Conservation (phyloP, 1,284 basidiomycete species). For the Polyporus tsugae region DNA sequence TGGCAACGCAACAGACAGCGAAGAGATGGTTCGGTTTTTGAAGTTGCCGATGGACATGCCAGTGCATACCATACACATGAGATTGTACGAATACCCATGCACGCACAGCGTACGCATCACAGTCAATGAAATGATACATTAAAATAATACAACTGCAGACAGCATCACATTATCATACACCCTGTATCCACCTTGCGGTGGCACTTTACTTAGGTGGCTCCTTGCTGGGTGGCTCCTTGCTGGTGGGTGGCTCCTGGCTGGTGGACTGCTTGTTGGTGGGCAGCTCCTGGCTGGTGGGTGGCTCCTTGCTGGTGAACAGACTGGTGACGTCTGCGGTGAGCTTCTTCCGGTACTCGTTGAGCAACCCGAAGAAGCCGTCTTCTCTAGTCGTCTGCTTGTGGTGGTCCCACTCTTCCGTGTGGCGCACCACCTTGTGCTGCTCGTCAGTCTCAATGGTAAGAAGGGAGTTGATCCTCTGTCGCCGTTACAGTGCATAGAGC, state of each 20-base stretch:
- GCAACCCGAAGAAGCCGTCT: slow-evolving; percentile 56
- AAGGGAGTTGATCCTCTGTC: slow-evolving; percentile 54
- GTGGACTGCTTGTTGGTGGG: neutral
- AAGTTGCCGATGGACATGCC: neutral
- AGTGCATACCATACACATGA: slow-evolving; percentile 3
- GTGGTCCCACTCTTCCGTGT: slow-evolving; percentile 60
- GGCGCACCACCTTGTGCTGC: slow-evolving; percentile 47
- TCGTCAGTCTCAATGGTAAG: slow-evolving; percentile 54
- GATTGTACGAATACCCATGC: slow-evolving; percentile 4
- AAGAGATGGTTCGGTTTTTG: slow-evolving; percentile 70
- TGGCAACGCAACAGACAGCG: slow-evolving; percentile 66
- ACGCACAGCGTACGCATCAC: slow-evolving; percentile 2
- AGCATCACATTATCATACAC: neutral
- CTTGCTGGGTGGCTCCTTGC: neutral
- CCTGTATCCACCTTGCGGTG: neutral
- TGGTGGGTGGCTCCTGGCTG: neutral
- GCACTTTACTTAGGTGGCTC: slow-evolving; percentile 24
- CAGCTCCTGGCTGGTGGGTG: slow-evolving; percentile 12
- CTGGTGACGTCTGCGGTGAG: slow-evolving; percentile 50
- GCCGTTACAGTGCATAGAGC: neutral
- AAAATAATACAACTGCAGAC: slow-evolving; percentile 1
- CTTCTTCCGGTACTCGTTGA: slow-evolving; percentile 58
- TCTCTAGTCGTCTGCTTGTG: slow-evolving; percentile 49
- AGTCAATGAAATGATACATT: neutral
- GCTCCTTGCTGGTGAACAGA: slow-evolving; percentile 39